Percentiles rank a stretch among this genome's conserved stretches.
These are phyloP conservation scores for Neolentinus lepideus DNA, from an alignment of 1,284 basidiomycete genomes.

Conservation along the genomic window DNA sequence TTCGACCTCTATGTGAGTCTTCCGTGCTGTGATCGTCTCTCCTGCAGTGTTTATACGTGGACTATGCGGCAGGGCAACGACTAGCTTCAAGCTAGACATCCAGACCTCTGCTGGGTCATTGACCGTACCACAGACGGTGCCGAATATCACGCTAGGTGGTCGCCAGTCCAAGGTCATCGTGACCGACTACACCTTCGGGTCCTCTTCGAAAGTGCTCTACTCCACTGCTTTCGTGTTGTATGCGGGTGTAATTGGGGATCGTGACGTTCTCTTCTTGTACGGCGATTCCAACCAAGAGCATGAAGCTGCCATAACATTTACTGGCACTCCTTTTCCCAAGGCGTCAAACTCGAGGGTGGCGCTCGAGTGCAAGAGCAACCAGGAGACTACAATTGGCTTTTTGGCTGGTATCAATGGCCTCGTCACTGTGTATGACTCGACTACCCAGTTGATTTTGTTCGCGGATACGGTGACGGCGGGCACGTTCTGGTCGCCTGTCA, in stretches of 20 bases:
- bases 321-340: conserved; percentile 26
- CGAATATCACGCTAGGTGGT: conserved; percentile 51
- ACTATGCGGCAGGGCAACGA: conserved; percentile 30
- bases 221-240: conserved; percentile 65
- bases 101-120: conserved; percentile 42
- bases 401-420: conserved; percentile 49
- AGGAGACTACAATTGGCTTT: conserved; percentile 36
- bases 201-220: conserved; percentile 41
- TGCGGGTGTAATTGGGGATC: conserved; percentile 55
- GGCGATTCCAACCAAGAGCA: conserved; percentile 54
- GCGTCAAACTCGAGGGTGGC: conserved; percentile 24
- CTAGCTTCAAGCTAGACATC: conserved; percentile 49
- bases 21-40: neutral
- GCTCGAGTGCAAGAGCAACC: conserved; percentile 6
- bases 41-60: neutral
- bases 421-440: conserved; percentile 57
- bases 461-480: conserved; percentile 56
- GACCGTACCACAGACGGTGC: conserved; percentile 44
- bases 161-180: conserved; percentile 66
- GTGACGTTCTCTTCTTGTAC: conserved; percentile 66
- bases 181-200: conserved; percentile 61
- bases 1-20: conserved; percentile 57
- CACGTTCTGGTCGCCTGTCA: conserved; percentile 46
- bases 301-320: conserved; percentile 44
- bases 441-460: conserved; percentile 57